Conservation (phyloP, 2,329 filamentous ascomycete genomes). For the Grosmannia penicillata region DNA sequence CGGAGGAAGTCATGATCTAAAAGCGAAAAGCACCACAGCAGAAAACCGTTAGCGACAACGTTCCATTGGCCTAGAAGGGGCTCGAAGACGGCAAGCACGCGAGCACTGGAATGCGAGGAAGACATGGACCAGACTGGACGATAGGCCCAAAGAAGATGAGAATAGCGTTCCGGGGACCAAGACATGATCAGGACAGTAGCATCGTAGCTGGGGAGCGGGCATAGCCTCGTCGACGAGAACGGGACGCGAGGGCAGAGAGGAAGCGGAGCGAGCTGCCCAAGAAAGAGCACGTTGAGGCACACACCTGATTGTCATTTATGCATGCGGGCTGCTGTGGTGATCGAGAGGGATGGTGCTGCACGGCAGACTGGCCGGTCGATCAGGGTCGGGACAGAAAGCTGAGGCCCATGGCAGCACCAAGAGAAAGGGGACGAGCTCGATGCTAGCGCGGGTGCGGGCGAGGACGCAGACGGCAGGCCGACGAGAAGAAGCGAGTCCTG, state of each 20-base stretch:
- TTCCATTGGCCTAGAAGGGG: neutral
- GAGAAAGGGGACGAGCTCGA: neutral
- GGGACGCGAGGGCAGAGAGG: too few species aligned
- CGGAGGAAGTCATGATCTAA: constrained; percentile 11
- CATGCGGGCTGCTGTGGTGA: constrained; percentile 1
- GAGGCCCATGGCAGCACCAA: constrained; percentile 1
- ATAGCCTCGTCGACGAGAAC: too few species aligned
- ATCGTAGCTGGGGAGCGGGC: too few species aligned
- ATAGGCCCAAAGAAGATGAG: neutral
- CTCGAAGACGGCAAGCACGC: neutral
- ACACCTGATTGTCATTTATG: constrained; percentile 3
- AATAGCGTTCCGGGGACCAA: neutral
- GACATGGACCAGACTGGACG: too few species aligned
- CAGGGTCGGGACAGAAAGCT: neutral
- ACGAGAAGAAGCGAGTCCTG: neutral
- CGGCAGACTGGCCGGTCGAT: constrained; percentile 1
- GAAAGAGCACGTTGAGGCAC: neutral
- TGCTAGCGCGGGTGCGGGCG: neutral
- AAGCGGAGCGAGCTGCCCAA: neutral
- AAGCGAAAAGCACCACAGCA: neutral
- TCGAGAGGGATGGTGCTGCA: neutral
- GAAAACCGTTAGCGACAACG: constrained; percentile 2
- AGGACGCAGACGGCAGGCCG: neutral
- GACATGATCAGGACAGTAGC: too few species aligned
- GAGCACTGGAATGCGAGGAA: neutral